Evolutionary conservation across 1,139 yeast genomes (phyloP), one percentile per base, ranked within the genome.

Genomic region (Candida tetrigidarum): DNA sequence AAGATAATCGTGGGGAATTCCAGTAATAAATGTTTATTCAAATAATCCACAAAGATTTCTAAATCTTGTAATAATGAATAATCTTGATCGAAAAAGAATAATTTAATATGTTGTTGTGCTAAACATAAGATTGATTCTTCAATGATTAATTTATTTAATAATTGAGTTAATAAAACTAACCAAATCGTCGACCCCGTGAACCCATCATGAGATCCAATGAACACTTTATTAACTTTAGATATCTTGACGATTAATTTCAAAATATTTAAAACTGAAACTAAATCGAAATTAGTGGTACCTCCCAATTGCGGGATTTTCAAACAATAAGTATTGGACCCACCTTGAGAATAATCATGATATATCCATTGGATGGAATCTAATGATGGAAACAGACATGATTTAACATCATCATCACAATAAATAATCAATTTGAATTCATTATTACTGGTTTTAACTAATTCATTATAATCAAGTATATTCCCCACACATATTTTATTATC

Each of bases 251-350:
- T 56, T 32, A 67, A 52, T 46, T 66, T 68, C 39, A 71, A 56
- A 10, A 67, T 53, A 47, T 71, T 71, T 50, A 71, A 58, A 37
- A 56, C 60, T 22, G 64, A 57, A 15, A 71, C 53, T 12, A 64
- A 49, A 33, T 68, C 71, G 3, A 30, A 12, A 6, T 38, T 30
- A 5, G 20, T 23, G 6, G n/a, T 38, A 9, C 28, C 35, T 2
- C 70, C 74, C n/a, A 67, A 57, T 25, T 62, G 55, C 2, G 72
- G 76, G 47, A 71, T 70, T 48, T 69, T 76, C 43, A 71, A 51
- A 46, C 61, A 63, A 36, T 59, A 60, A 2, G 44, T 46, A n/a
- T 53, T 50, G 5, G 37, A 25, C 34, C 36, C 39, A 4, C 35
- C 43, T 25, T 25, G 37, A 28, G 39, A 29, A 30, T 40, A 49